Conservation (phyloP, 2,329 filamentous ascomycete species). For the Orbilia ellipsospora region DNA sequence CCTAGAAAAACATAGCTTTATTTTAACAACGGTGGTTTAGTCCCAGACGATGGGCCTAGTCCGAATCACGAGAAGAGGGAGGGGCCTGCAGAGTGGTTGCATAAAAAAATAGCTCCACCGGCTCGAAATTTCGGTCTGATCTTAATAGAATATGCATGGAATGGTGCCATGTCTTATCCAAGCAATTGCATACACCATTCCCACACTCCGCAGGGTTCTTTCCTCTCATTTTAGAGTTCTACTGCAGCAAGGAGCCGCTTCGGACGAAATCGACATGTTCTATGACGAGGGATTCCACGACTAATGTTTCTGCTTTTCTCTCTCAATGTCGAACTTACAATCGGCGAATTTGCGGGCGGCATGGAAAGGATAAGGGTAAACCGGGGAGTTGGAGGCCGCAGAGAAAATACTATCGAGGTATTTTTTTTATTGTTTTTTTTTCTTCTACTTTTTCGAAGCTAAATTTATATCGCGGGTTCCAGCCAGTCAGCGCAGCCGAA, state of each 20-base stretch:
- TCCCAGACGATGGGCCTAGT: too few relatives aligned
- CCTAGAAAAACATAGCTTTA: constrained; percentile 14
- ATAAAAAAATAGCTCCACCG: too few relatives aligned
- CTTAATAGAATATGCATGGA: constrained; percentile 10
- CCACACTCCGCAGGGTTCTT: constrained; percentile 16
- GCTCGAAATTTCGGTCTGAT: constrained; percentile 15
- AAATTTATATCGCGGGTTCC: constrained; percentile 44
- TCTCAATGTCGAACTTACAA: constrained; percentile 39
- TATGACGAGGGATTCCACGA: constrained; percentile 1
- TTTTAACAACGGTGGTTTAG: too few relatives aligned
- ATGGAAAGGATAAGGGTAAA: constrained; percentile 34
- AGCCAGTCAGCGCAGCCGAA: constrained; percentile 35
- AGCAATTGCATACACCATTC: constrained; percentile 21
- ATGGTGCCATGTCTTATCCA: constrained; percentile 27
- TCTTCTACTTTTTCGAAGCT: background rate
- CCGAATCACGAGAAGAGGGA: too few relatives aligned
- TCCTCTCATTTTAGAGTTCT: background rate
- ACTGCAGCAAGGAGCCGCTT: constrained; percentile 22
- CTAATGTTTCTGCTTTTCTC: too few relatives aligned
- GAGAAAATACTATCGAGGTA: constrained; percentile 26
- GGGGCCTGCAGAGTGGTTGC: too few relatives aligned
- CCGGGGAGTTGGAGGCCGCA: constrained; percentile 25
- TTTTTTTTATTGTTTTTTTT: too few relatives aligned
- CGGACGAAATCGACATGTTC: too few relatives aligned
- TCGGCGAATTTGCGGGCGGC: constrained; percentile 51